Evolutionary conservation across 129 eudicot genomes (phyloP).

Genomic region (Artemisia argyi): DNA sequence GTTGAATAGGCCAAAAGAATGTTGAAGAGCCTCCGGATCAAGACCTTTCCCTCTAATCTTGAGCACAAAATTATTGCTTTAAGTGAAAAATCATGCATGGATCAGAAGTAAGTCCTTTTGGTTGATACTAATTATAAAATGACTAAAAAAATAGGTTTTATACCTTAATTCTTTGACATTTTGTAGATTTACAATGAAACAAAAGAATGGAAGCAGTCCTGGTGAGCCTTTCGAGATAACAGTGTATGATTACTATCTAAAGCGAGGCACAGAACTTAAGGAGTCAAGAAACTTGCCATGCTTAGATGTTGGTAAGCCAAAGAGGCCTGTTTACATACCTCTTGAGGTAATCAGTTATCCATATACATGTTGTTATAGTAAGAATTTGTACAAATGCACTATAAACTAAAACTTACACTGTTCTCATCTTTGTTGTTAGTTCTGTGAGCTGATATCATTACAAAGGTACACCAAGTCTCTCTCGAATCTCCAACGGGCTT

Average conservation of each 20-base stretch:
- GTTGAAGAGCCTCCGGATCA: conserved; percentile 65
- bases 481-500: conserved; percentile 55
- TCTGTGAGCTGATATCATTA: conserved; percentile 55
- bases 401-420: neutral
- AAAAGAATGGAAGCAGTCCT: conserved; percentile 38
- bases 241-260: conserved; percentile 66
- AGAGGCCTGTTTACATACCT: conserved; percentile 72
- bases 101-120: conserved; percentile 45
- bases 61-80: conserved; percentile 72
- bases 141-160: neutral
- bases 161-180: neutral
- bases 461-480: conserved; percentile 83
- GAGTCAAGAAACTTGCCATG: conserved; percentile 68
- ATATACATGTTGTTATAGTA: neutral
- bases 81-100: conserved; percentile 58
- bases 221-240: conserved; percentile 42
- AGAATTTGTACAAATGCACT: neutral
- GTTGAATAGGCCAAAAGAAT: conserved; percentile 55
- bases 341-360: conserved; percentile 49
- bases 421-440: conserved; percentile 27
- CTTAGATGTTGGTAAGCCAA: conserved; percentile 84
- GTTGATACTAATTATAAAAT: neutral
- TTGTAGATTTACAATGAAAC: conserved; percentile 53
- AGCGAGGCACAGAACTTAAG: conserved; percentile 36
- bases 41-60: conserved; percentile 41